Evolutionary conservation across 2,329 filamentous ascomycete species (phyloP).

Genomic region (Penicillium sp.): DNA sequence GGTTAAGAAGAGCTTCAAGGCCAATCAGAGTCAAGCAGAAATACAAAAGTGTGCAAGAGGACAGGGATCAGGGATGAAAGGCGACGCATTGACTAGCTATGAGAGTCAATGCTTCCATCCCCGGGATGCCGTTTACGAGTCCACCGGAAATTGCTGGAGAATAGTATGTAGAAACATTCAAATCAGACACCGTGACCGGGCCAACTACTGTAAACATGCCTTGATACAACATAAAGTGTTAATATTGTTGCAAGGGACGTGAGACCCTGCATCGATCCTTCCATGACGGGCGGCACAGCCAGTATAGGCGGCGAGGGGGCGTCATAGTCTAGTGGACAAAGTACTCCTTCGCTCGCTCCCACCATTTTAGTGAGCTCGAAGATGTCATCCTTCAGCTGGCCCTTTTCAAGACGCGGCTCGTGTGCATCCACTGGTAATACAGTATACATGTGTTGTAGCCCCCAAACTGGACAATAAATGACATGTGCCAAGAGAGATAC

Average conservation of each 20-base stretch:
- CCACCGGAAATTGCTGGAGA: background rate
- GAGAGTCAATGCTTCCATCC: background rate
- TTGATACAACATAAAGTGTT: background rate
- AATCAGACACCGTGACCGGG: background rate
- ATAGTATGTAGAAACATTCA: background rate
- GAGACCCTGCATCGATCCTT: constrained; percentile 20
- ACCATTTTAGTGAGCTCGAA: background rate
- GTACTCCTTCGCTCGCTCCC: background rate
- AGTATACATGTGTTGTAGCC: background rate
- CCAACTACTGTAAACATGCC: background rate
- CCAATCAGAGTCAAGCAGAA: constrained; percentile 8
- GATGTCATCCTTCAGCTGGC: background rate
- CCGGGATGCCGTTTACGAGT: background rate
- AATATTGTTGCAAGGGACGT: constrained; percentile 18
- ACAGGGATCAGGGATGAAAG: constrained; percentile 14
- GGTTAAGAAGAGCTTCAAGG: background rate
- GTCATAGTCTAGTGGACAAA: constrained; percentile 3
- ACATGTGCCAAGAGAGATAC: constrained; percentile 26
- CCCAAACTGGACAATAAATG: constrained; percentile 12
- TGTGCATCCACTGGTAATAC: background rate
- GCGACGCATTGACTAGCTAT: constrained; percentile 11
- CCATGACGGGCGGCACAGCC: constrained; percentile 9
- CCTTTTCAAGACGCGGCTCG: background rate
- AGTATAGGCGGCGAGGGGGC: background rate
- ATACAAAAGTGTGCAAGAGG: constrained; percentile 3